Evolutionary conservation across 1,284 basidiomycete genomes (phyloP).

Genomic region (Microbotryomycetes sp.): DNA sequence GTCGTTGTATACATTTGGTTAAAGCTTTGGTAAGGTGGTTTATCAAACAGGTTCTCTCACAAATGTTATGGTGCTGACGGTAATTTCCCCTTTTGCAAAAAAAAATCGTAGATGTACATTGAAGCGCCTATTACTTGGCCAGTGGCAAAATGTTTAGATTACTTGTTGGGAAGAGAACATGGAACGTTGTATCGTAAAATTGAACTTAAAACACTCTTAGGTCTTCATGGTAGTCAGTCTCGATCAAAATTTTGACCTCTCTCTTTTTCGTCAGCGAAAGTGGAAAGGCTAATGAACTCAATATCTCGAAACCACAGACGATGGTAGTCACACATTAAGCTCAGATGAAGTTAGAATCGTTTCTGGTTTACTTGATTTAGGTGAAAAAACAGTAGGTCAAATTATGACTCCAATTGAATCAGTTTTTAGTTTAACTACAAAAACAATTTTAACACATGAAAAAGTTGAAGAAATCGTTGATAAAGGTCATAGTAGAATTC

Average conservation of each 20-base stretch:
- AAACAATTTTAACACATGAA: conserved; percentile 45
- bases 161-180: conserved; percentile 47
- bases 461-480: conserved; percentile 32
- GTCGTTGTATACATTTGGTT: conserved; percentile 48
- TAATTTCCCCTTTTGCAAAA: conserved; percentile 48
- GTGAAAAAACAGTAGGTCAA: conserved; percentile 34
- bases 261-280: too few species aligned
- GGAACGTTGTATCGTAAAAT: conserved; percentile 44
- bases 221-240: conserved; percentile 41
- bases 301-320: conserved; percentile 1
- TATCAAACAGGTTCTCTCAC: too few species aligned
- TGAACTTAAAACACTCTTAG: conserved; percentile 44
- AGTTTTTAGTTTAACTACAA: conserved; percentile 46
- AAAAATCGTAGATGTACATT: conserved; percentile 41
- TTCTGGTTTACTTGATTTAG: conserved; percentile 16
- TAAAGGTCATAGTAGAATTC: conserved; percentile 40
- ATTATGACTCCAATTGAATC: conserved; percentile 47
- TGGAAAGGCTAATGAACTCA: not conserved
- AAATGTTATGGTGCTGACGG: too few species aligned
- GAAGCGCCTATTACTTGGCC: conserved; percentile 41
- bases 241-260: too few species aligned
- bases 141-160: conserved; percentile 43
- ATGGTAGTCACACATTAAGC: conserved; percentile 40
- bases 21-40: conserved; percentile 43
- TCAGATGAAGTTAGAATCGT: conserved; percentile 43